A percentile compares a stretch with the other conserved stretches of the same genome.
Evolutionary conservation across 164 flowering plant species (phyloP).

Genomic region (Vitis riparia): DNA sequence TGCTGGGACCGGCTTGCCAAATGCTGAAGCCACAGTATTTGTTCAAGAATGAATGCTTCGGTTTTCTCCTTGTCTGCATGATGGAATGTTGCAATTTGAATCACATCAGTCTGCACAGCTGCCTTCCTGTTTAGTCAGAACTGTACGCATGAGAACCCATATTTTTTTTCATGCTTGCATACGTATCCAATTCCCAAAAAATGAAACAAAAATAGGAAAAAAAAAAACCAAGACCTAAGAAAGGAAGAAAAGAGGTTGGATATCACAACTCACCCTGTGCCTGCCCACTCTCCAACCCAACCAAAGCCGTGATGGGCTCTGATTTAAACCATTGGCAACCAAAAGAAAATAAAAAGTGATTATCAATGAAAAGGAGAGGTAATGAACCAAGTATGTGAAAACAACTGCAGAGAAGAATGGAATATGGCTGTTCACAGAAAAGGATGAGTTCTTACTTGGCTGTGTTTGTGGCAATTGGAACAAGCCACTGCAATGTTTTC

Average conservation of each 20-base stretch:
- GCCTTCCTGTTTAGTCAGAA: slow-evolving; percentile 21
- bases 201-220: no score
- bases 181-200: not conserved
- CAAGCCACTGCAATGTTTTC: slow-evolving; percentile 77
- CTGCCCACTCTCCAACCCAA: slow-evolving; percentile 93
- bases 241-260: not conserved
- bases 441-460: slow-evolving; percentile 45
- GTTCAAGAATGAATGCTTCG: slow-evolving; percentile 31
- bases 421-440: not conserved
- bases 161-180: not conserved
- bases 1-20: slow-evolving; percentile 17
- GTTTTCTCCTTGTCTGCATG: slow-evolving; percentile 34
- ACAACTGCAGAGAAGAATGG: not conserved
- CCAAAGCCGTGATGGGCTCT: slow-evolving; percentile 88
- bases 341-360: not conserved
- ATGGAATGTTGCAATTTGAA: slow-evolving; percentile 34
- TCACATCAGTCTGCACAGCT: slow-evolving; percentile 14
- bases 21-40: slow-evolving; percentile 32
- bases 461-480: slow-evolving; percentile 74
- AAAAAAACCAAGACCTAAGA: not conserved
- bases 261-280: slow-evolving; percentile 52
- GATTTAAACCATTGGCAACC: slow-evolving; percentile 13
- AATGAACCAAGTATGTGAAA: not conserved
- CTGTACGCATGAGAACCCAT: slow-evolving; percentile 13
- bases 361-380: not conserved